These are phyloP conservation scores for Phoenix roebelenii DNA, from an alignment of 176 grass and related monocot genomes.

Conservation along the genomic window DNA sequence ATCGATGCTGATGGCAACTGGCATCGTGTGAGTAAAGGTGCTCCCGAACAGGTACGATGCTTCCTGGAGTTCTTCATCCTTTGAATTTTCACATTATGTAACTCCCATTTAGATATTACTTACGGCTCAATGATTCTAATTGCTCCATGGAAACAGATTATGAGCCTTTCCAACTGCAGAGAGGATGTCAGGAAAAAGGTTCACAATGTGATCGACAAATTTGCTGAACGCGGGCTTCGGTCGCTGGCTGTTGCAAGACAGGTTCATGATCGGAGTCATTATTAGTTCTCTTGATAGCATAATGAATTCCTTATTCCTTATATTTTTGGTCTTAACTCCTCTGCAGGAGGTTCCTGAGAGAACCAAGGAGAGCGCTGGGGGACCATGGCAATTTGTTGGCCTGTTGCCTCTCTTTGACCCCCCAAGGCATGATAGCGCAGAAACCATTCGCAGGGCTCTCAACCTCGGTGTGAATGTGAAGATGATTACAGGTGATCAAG, in stretches of 20 bases:
- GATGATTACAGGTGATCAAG: constrained; percentile 3
- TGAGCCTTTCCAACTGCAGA: constrained; percentile 5
- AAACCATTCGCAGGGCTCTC: constrained; percentile 13
- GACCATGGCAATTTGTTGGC: constrained; percentile 7
- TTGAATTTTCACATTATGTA: no score
- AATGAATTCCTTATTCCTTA: background rate
- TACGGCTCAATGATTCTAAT: no score
- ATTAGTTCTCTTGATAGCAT: no score
- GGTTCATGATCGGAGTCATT: constrained; percentile 26
- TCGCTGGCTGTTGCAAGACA: constrained; percentile 29
- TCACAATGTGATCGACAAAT: constrained; percentile 3
- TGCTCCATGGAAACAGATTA: constrained; percentile 45
- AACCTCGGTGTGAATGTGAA: constrained; percentile 13
- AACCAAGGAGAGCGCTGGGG: constrained; percentile 2
- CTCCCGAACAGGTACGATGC: constrained; percentile 67
- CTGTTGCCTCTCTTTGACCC: constrained; percentile 12
- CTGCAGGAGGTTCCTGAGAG: constrained; percentile 5
- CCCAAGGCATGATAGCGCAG: constrained; percentile 6
- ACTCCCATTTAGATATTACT: no score
- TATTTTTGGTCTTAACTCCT: background rate
- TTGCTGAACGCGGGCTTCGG: constrained; percentile 1
- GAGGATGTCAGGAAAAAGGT: constrained; percentile 11
- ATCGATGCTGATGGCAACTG: constrained; percentile 63
- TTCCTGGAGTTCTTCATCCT: background rate
- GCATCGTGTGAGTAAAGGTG: constrained; percentile 97